phyloP scores from a whole-genome alignment of 192 early-diverging fungal species.

The Backusella tuberculispora region DNA sequence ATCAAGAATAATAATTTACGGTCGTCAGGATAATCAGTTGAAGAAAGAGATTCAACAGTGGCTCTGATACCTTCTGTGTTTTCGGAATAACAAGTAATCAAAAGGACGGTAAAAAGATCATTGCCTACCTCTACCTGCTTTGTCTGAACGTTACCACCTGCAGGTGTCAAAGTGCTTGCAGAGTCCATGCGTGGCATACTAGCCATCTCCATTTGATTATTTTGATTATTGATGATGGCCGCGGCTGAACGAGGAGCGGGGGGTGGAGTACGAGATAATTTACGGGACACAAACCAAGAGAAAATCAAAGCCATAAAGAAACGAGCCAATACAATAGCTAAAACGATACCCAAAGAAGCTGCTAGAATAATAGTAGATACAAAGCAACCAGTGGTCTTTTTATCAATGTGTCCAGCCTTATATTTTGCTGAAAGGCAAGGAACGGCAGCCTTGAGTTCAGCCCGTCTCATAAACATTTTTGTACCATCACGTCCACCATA shows the following conservation, averaged over 20 bases:
- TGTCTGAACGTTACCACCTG: conserved; percentile 8
- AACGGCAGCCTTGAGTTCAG: conserved; percentile 53
- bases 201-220: conserved; percentile 12
- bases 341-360: conserved; percentile 61
- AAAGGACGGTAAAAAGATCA: conserved; percentile 77
- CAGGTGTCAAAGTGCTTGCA: conserved; percentile 11
- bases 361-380: conserved; percentile 63
- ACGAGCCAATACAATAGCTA: conserved; percentile 62
- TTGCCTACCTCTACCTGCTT: conserved; percentile 54
- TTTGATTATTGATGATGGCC: not conserved
- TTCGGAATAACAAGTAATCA: conserved; percentile 96
- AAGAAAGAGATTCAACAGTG: conserved; percentile 87
- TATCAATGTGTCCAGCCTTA: conserved; percentile 72
- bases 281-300: conserved; percentile 74
- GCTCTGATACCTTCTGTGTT: conserved; percentile 76
- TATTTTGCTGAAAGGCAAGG: conserved; percentile 66
- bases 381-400: conserved; percentile 78
- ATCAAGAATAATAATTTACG: conserved; percentile 86
- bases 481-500: conserved; percentile 67
- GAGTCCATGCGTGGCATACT: conserved; percentile 20
- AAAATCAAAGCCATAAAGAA: conserved; percentile 81
- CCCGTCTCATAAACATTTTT: conserved; percentile 63
- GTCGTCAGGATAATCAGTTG: conserved; percentile 83
- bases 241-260: conserved; percentile 22
- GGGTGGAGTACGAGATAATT: conserved; percentile 41